phyloP scores from a whole-genome alignment of 306 rosid species.

The Trifolium subterraneum region DNA sequence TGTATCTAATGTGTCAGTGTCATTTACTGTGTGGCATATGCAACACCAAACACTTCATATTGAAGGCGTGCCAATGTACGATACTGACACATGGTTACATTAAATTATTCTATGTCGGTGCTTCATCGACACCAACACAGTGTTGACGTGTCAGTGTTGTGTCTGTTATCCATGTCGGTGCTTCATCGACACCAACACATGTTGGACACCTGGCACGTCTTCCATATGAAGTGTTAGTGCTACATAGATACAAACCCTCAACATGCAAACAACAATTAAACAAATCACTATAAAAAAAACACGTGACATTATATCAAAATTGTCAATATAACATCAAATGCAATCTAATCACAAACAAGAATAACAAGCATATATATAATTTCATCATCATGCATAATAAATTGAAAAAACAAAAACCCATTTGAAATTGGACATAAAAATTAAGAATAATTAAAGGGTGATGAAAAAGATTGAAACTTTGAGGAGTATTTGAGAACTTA shows the following conservation, averaged over 20 bases:
- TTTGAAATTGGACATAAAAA: slow-evolving; percentile 11
- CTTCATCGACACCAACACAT: not conserved
- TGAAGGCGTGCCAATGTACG: not conserved
- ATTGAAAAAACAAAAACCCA: not conserved
- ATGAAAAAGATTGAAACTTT: slow-evolving; percentile 29
- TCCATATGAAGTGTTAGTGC: not conserved
- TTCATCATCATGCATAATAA: not conserved
- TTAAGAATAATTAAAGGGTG: not conserved
- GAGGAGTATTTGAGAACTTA: slow-evolving; percentile 21
- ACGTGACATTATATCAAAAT: not conserved
- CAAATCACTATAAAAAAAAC: not conserved
- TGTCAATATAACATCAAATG: not conserved
- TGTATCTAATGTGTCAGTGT: not conserved
- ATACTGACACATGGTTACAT: not conserved
- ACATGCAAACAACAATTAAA: slow-evolving; percentile 8
- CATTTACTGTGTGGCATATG: not conserved
- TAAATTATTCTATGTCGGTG: not conserved
- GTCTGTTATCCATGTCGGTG: not conserved
- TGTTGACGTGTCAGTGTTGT: not conserved
- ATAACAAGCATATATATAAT: not conserved
- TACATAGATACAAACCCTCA: not conserved
- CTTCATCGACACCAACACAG: not conserved
- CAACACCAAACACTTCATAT: not conserved
- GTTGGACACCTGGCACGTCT: not conserved
- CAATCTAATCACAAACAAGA: not conserved